Conservation (phyloP, 2,329 filamentous ascomycete species). For the Rutstroemia sp. region DNA sequence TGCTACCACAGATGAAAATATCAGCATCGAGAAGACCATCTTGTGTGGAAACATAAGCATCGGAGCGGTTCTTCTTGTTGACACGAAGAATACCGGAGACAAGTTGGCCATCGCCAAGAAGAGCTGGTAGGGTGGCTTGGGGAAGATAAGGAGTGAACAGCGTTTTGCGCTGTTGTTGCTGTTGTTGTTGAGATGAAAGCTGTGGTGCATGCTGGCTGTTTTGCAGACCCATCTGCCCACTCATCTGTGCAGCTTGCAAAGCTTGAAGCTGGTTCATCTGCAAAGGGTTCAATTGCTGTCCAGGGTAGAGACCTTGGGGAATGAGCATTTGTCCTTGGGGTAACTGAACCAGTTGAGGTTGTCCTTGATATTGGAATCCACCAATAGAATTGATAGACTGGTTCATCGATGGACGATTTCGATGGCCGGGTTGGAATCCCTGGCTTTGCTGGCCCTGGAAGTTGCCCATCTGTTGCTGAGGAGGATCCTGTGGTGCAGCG, state of each 20-base stretch:
- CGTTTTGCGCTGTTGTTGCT: conserved; percentile 94
- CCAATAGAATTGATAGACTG: conserved; percentile 79
- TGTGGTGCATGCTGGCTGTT: conserved; percentile 65
- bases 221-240: conserved; percentile 62
- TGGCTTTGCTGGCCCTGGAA: conserved; percentile 67
- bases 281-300: conserved; percentile 80
- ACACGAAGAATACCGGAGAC: conserved; percentile 95
- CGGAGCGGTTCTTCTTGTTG: conserved; percentile 99
- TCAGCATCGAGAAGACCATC: conserved; percentile 87
- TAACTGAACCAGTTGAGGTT: conserved; percentile 81
- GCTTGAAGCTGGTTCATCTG: conserved; percentile 88
- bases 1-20: conserved; percentile 99
- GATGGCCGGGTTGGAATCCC: conserved; percentile 88
- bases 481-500: conserved; percentile 41
- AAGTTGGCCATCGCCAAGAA: conserved; percentile 85
- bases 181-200: conserved; percentile 63
- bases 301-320: conserved; percentile 67
- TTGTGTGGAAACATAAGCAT: conserved; percentile 91
- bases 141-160: conserved; percentile 97
- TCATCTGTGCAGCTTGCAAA: conserved; percentile 81
- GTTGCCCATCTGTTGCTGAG: conserved; percentile 50
- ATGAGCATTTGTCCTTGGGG: conserved; percentile 81
- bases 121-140: conserved; percentile 84
- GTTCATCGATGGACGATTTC: conserved; percentile 75
- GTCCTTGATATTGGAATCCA: conserved; percentile 80